Base-by-base conservation (phyloP, 805 yeast species). In the Candida schatavii region DNA sequence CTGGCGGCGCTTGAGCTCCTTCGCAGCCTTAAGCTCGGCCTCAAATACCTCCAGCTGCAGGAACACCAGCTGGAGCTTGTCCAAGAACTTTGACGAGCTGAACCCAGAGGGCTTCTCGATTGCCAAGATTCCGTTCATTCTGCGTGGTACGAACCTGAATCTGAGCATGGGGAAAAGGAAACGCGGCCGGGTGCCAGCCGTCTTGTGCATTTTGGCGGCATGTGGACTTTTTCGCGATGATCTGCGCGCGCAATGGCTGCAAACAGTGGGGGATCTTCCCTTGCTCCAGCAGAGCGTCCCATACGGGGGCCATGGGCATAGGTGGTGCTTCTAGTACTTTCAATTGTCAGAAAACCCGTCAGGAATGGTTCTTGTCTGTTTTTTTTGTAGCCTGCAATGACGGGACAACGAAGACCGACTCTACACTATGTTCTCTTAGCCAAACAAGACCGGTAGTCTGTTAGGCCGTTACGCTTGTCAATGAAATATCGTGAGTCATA, bases 41-140 rank as follows among this genome's bases (percentile, higher is more conserved):
- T 76, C 70, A 54, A 85, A 86, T 4, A 76, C 71, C 3, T 72
- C 60, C 4, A 93, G 78, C 0, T 70, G 61, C 19, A 84, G 77
- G 61, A 91, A 78, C 3, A 79, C 57, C 14, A 68, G 61, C 55
- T 90, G 91, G 27, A 91, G 48, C 38, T 78, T 78, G 35, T 77
- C 75, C 41, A 93, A 72, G 43, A 88, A 81, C 42, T 83, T 78
- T 15, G 89, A 78, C 0, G 97, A 89, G 1, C 95, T 72, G 10
- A 86, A 75, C 0, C 97, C 97, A 13, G 81, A 66, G 0, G 98
- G 98, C 59, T 91, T 91, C 49, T 84, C 83, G 33, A 91, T 78
- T 6, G 98, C 98, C 70, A 91, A 88, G 1, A 93, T 77, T 34
- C 99, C 98, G 54, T 89, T 88, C 96, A 91, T 87, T 25, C 43